Evolutionary conservation across 805 yeast species (phyloP).

Genomic region (Wickerhamomyces bovis): DNA sequence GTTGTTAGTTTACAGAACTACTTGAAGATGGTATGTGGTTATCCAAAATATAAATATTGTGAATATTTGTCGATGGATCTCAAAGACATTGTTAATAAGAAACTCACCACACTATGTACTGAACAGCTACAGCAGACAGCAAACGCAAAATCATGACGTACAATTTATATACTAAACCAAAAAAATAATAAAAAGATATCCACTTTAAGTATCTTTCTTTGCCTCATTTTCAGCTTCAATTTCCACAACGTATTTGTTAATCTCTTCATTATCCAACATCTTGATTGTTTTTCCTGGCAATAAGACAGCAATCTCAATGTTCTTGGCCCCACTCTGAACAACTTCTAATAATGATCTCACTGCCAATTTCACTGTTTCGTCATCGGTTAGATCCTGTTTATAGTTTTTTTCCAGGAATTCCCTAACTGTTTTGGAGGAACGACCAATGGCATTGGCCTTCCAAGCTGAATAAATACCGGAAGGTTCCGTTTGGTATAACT

Average conservation of each 20-base stretch:
- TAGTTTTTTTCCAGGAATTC: constrained; percentile 92
- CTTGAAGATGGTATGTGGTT: too few species aligned
- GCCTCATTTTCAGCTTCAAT: constrained; percentile 78
- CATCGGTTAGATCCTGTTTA: constrained; percentile 51
- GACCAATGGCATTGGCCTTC: constrained; percentile 97
- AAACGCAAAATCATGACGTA: not conserved
- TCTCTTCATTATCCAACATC: constrained; percentile 60
- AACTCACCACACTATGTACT: too few species aligned
- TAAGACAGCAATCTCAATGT: constrained; percentile 88
- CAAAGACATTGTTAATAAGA: too few species aligned
- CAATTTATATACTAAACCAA: too few species aligned
- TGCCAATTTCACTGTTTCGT: constrained; percentile 71
- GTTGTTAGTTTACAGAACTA: too few species aligned
- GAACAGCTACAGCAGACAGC: too few species aligned
- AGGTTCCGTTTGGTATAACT: constrained; percentile 92
- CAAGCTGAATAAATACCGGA: constrained; percentile 96
- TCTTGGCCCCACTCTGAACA: constrained; percentile 96
- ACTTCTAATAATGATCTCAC: constrained; percentile 88
- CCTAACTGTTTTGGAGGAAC: constrained; percentile 90
- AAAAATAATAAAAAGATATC: too few species aligned
- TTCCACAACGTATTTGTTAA: constrained; percentile 67
- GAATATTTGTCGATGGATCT: too few species aligned
- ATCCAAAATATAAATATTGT: too few species aligned
- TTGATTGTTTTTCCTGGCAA: constrained; percentile 59
- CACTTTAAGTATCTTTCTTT: not conserved